Conservation (phyloP, 352 stramenopile genomes). For the Phytophthora boehmeriae region DNA sequence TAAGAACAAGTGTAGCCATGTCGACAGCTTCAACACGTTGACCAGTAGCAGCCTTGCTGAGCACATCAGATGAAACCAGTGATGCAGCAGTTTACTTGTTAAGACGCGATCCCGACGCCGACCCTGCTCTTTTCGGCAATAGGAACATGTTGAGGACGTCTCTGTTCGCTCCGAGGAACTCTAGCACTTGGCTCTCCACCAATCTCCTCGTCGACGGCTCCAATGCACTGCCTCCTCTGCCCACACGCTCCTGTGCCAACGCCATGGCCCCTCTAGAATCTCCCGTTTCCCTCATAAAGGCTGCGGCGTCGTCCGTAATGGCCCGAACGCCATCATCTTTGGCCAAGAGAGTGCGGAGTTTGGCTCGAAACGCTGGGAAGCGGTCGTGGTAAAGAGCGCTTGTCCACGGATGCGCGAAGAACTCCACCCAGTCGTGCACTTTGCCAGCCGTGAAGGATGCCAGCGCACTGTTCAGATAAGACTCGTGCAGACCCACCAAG, state of each 20-base stretch:
- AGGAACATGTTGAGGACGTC: conserved; percentile 87
- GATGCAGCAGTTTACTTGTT: conserved; percentile 18
- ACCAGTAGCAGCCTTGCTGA: too few relatives aligned
- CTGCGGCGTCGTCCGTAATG: conserved; percentile 62
- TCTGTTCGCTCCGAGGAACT: conserved; percentile 76
- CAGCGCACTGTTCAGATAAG: conserved; percentile 85
- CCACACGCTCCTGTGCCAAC: conserved; percentile 70
- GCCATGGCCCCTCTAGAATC: conserved; percentile 67
- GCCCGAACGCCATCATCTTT: conserved; percentile 75
- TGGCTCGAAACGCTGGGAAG: conserved; percentile 72
- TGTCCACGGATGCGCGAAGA: conserved; percentile 83
- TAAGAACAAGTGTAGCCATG: conserved; percentile 1
- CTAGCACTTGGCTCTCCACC: conserved; percentile 78
- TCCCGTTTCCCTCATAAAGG: conserved; percentile 67
- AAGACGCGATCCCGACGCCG: conserved; percentile 8
- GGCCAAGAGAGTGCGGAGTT: conserved; percentile 58
- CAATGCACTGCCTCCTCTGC: conserved; percentile 57
- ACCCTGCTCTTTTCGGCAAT: conserved; percentile 42
- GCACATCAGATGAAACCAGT: conserved; percentile 9
- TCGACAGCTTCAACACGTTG: too few relatives aligned
- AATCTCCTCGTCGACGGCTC: conserved; percentile 74
- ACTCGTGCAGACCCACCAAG: conserved; percentile 84
- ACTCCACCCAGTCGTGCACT: conserved; percentile 84
- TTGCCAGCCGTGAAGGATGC: conserved; percentile 71
- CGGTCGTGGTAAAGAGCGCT: conserved; percentile 79